These are phyloP conservation scores for Suhomyces sp. DNA, from an alignment of 805 yeast genomes.

Conservation along the genomic window DNA sequence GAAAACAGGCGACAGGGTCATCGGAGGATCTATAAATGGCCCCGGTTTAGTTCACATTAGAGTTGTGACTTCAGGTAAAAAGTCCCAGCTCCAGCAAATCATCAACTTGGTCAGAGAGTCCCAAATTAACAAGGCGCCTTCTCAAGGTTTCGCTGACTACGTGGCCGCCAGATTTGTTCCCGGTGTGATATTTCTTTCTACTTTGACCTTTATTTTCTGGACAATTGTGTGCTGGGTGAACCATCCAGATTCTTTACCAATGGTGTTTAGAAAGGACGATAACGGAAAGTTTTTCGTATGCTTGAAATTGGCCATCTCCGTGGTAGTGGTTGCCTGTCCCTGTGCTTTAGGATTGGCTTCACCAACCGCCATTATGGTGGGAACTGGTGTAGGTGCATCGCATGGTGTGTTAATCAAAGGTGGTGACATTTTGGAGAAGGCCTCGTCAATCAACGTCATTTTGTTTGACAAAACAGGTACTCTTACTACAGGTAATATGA, in stretches of 20 bases:
- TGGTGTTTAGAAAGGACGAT: conserved; percentile 41
- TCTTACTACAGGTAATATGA: conserved; percentile 81
- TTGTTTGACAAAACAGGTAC: conserved; percentile 97
- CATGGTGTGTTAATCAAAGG: conserved; percentile 91
- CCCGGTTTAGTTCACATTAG: conserved; percentile 65
- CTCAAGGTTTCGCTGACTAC: conserved; percentile 83
- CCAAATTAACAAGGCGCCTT: conserved; percentile 84
- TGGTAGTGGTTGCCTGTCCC: conserved; percentile 97
- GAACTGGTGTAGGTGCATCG: conserved; percentile 92
- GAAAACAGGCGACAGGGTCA: conserved; percentile 54
- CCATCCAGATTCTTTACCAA: conserved; percentile 37
- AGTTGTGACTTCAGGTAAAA: conserved; percentile 72
- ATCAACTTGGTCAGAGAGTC: conserved; percentile 85
- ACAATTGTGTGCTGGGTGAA: conserved; percentile 29
- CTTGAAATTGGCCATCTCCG: conserved; percentile 80
- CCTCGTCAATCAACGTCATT: conserved; percentile 60
- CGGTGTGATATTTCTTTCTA: conserved; percentile 56
- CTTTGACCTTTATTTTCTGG: conserved; percentile 55
- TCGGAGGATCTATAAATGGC: conserved; percentile 92
- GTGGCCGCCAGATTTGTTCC: conserved; percentile 88
- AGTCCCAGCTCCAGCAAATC: conserved; percentile 84
- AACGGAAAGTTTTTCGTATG: conserved; percentile 65
- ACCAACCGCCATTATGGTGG: conserved; percentile 99
- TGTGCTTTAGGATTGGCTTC: conserved; percentile 97
- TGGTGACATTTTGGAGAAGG: conserved; percentile 80